Evolutionary conservation across 306 rosid genomes (phyloP).

Genomic region (Potentilla sterilis): DNA sequence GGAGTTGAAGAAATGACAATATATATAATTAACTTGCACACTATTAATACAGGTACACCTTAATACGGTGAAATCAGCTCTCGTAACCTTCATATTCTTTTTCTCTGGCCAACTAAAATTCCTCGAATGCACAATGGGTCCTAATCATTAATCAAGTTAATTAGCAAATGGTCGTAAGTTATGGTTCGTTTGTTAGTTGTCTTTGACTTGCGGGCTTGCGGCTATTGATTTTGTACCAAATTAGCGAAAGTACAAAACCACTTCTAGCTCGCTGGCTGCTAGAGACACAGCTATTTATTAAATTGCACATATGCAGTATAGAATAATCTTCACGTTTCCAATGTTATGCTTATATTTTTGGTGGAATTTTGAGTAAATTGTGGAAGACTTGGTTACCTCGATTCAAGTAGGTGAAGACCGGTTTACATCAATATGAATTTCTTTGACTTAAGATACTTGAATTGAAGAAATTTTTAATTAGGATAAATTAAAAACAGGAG

Average conservation of each 20-base stretch:
- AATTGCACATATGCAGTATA: not conserved
- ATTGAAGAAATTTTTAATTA: not conserved
- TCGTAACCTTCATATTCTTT: too few species aligned
- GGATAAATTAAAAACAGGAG: too few species aligned
- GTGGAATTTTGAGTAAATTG: not conserved
- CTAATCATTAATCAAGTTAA: not conserved
- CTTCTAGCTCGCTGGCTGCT: not conserved
- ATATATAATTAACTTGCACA: too few species aligned
- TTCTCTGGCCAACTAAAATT: not conserved
- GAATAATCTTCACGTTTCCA: constrained; percentile 15
- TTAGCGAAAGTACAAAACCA: not conserved
- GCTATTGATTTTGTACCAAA: not conserved
- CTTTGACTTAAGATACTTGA: not conserved
- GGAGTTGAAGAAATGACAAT: too few species aligned
- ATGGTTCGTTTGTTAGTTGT: not conserved
- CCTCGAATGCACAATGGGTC: not conserved
- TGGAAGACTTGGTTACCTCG: not conserved
- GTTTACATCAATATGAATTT: not conserved
- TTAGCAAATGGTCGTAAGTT: not conserved
- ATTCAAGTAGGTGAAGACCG: not conserved
- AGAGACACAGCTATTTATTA: not conserved
- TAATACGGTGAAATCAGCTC: too few species aligned
- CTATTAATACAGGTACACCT: too few species aligned
- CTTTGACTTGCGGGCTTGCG: not conserved
- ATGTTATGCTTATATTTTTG: not conserved